Base-by-base conservation (phyloP, 306 rosid species). In the Vigna mungo region DNA sequence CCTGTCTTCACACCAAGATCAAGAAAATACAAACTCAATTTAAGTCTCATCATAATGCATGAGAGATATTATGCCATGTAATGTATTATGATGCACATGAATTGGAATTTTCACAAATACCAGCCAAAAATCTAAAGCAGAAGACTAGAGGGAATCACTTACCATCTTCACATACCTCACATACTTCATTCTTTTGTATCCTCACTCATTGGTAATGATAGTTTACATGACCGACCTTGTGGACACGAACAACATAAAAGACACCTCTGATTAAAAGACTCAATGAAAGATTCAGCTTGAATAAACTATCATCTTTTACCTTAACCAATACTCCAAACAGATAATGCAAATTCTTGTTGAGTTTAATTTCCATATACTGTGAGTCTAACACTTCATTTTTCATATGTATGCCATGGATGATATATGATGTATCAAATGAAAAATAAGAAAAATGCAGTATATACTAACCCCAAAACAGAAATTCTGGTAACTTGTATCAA, bases 391-490 rank as follows among this genome's bases (percentile, higher is more conserved):
- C 41, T 61, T 34, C 37, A 67, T 11, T 56, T 47, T 17, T 65
- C 74, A 55, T 43, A 36, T 48, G 61, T 11, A 65, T 75, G 75
- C 9, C 65, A 75, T 76, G 58, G 48, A 80, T 68, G 80, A 1
- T 15, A 36, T 27, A 34, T 52, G 6, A 6, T 53, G 20, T 9
- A 27, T 39, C 3, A 47, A 78, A 52, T 30, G 44, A 48, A 77
- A 63, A 16, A 39, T 5, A 20, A 23, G 21, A n/a, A 84, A 18
- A 56, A 51, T 62, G 64, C 25, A 46, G 65, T 36, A 20, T 77
- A 68, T 69, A 85, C 98, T 83, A 47, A 95, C 99, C 98, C 97
- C 98, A 41, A 89, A 64, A 75, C 92, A 88, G 81, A 92, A 96
- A 63, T 34, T 80, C 67, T 81, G 91, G 68, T 79, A 71, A 66